Evolutionary conservation across 1,284 basidiomycete genomes (phyloP).

Genomic region (Salmacisia buchloeana): DNA sequence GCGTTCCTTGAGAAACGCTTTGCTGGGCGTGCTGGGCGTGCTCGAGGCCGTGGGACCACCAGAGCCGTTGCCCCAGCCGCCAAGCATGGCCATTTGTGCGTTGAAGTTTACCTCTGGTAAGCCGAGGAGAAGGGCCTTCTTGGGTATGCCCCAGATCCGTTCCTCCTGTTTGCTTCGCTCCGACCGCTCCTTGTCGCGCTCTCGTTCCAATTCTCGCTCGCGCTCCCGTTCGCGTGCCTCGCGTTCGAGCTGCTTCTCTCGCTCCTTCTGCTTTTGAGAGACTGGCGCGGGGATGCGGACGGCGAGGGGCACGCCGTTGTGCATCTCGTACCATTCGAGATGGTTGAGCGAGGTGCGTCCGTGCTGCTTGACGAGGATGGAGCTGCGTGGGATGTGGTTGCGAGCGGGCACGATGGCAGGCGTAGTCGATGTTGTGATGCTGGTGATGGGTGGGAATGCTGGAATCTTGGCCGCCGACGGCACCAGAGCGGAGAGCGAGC

Average conservation of each 20-base stretch:
- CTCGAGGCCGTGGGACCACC: conserved; percentile 21
- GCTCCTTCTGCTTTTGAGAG: conserved; percentile 27
- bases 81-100: conserved; percentile 40
- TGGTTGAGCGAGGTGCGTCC: background rate
- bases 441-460: background rate
- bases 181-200: conserved; percentile 20
- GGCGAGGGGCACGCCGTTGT: conserved; percentile 20
- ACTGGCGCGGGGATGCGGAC: conserved; percentile 28
- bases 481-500: background rate
- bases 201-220: conserved; percentile 14
- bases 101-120: conserved; percentile 43
- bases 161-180: conserved; percentile 26
- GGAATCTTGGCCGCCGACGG: background rate
- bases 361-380: conserved; percentile 1
- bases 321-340: conserved; percentile 6
- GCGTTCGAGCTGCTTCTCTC: conserved; percentile 14
- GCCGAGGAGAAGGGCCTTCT: conserved; percentile 39
- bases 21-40: conserved; percentile 12
- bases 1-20: conserved; percentile 10
- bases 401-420: too few relatives aligned
- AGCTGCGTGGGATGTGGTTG: background rate
- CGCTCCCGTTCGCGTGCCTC: conserved; percentile 20
- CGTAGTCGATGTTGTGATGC: background rate
- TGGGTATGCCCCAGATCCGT: conserved; percentile 44
- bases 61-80: conserved; percentile 40